Percentiles rank a stretch among this genome's conserved stretches.
These are phyloP conservation scores for Acanthamoeba rhysodes DNA, from an alignment of 208 protist genomes.

Conservation along the genomic window DNA sequence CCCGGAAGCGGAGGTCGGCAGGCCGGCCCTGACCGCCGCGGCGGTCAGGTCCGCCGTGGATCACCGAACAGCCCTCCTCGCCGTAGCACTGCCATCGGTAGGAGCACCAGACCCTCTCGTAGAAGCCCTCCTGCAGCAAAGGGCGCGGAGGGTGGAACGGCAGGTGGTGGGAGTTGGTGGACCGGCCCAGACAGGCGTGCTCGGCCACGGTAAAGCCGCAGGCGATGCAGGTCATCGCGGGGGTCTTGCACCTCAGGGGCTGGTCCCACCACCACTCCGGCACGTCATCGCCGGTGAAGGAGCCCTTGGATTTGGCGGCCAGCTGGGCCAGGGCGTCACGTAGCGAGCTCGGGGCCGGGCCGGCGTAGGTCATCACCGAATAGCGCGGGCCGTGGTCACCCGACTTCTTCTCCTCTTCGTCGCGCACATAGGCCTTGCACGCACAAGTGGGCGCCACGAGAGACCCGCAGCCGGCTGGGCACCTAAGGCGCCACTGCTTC, in stretches of 20 bases:
- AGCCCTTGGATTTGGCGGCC: not conserved
- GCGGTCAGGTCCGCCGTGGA: not conserved
- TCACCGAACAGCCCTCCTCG: not conserved
- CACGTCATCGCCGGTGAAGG: not conserved
- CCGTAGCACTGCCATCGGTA: not conserved
- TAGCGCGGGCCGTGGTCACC: not conserved
- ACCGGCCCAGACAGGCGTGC: not conserved
- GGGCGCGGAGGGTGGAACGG: not conserved
- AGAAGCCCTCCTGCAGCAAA: not conserved
- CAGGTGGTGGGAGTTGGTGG: not conserved
- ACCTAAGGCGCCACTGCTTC: not conserved
- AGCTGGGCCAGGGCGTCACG: not conserved
- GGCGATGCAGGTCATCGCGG: constrained; percentile 6
- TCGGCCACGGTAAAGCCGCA: constrained; percentile 27
- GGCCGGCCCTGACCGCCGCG: not conserved
- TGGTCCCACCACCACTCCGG: not conserved
- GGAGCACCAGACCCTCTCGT: constrained; percentile 1
- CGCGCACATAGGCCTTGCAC: not conserved
- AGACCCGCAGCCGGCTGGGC: not conserved
- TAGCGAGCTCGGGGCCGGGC: not conserved
- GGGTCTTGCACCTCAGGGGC: not conserved
- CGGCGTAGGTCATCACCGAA: not conserved
- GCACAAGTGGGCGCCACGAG: not conserved
- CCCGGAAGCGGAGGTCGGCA: not conserved
- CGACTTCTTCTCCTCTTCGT: not conserved